Evolutionary conservation across 192 early-diverging fungal species (phyloP), one percentile per base, ranked within the genome.

Genomic region (Entrophospora sp.): DNA sequence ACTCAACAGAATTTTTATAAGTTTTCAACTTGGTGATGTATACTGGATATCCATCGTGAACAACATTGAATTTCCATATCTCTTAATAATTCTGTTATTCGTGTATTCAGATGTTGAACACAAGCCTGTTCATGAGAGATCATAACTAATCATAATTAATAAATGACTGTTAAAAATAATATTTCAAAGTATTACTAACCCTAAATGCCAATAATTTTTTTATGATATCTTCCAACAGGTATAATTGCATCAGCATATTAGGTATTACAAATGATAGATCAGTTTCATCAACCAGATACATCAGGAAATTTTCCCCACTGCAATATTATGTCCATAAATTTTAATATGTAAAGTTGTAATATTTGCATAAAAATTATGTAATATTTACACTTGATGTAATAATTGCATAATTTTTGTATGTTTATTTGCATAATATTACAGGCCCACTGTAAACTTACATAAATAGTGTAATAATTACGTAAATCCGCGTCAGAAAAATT

Each of bases 111-210:
- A 45, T 46, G 16, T 61, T 61, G 4, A 1, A 61, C 16, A 45
- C 27, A 42, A 18, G 60, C 42, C 60, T 61, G 42, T 42, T 45
- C 34, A 61, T 61, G 38, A 61, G 14, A 61, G 30, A 61, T 61
- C 13, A 61, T 61, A 32, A 45, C 28, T 61, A 45, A 61, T 10
- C 6, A 45, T n/a, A n/a, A n/a, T n/a, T n/a, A n/a, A n/a, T n/a
- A 61, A 5, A 7, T 31, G 20, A n/a, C 42, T 45, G 3, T 45
- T 35, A n/a, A 45, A 43, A 45, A 61, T 45, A 43, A 61, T 46
- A 61, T 20, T 61, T 3, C 13, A 31, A 43, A 61, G 8, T 45
- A 31, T 28, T 16, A 61, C 25, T 58, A 38, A 40, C 36, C 18
- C 60, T 61, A 45, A 61, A 43, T 61, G 3, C 7, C 18, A 28